Evolutionary conservation across 1,139 yeast genomes (phyloP), one percentile per base, ranked within the genome.

Genomic region (Lodderomyces pseudojiufengensis): DNA sequence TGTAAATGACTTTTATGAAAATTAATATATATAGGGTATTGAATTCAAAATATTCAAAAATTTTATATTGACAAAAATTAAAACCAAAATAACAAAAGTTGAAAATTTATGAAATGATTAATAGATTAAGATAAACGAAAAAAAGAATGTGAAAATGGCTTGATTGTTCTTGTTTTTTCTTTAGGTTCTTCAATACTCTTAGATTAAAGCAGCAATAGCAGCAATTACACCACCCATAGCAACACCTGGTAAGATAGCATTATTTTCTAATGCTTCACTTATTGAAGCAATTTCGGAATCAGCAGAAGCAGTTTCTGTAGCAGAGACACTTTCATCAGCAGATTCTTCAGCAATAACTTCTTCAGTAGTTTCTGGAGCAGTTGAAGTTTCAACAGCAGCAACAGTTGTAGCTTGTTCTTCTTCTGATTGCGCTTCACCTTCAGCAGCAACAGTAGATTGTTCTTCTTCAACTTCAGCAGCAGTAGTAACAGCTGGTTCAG

Each of bases 201-300:
- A 42, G 34, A 38, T 29, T 16, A 42, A 35, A 20, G 42, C 46
- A 30, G 44, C 46, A 28, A 43, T 27, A 33, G 41, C 40, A 31
- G 41, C 43, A 35, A 40, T 32, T 20, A 41, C 31, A 41, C 46
- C 44, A 33, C 41, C 42, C 12, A 38, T 29, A 14, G 40, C 44
- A 26, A 40, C 37, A 28, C 39, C 35, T 35, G 35, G 41, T 25
- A 36, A 16, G 27, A 31, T 34, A 35, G 35, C 43, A 31, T 36
- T 43, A 29, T 35, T 35, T 16, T 23, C 38, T 12, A 33, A 9
- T 12, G 29, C 32, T 24, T 31, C 33, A 10, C 39, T 25, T 10
- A 28, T 15, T 14, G 30, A 24, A 16, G 32, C 5, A 10, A 21
- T 16, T 21, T 14, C 37, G 11, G 21, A 31, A 2, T 11, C 15